These are phyloP conservation scores for Oryza rufipogon DNA, from an alignment of 176 grass and related monocot genomes.

Conservation along the genomic window DNA sequence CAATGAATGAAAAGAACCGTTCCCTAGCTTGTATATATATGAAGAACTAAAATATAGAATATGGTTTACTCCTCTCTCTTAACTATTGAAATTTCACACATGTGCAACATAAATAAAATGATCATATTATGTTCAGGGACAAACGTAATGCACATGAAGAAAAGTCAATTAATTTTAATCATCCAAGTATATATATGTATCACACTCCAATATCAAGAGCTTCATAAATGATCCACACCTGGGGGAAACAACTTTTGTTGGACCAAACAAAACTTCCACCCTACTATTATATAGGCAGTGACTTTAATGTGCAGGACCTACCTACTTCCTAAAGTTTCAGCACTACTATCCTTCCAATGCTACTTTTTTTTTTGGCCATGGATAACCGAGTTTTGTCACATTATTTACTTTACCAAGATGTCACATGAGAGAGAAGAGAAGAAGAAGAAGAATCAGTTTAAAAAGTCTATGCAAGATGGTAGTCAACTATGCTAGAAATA, in stretches of 20 bases:
- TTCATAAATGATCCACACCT: not conserved
- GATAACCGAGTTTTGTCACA: not conserved
- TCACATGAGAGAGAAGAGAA: not conserved
- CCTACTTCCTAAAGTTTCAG: constrained; percentile 55
- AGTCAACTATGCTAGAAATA: constrained; percentile 43
- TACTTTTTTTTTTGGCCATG: not conserved
- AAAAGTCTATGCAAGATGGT: not conserved
- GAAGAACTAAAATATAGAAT: not conserved
- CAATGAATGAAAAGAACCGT: not conserved
- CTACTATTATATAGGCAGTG: constrained; percentile 28
- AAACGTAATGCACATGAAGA: not conserved
- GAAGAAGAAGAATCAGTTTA: not conserved
- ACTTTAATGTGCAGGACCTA: constrained; percentile 37
- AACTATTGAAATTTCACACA: not conserved
- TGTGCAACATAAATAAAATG: not conserved
- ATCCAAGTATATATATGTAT: not conserved
- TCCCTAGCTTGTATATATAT: not conserved
- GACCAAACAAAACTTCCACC: constrained; percentile 39
- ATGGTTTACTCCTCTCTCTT: too few relatives aligned
- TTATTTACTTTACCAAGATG: not conserved
- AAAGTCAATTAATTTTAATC: not conserved
- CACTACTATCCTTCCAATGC: not conserved
- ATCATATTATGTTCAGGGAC: not conserved
- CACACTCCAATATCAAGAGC: not conserved
- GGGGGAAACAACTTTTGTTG: constrained; percentile 29